Evolutionary conservation across 148 eudicot genomes (phyloP), one percentile per base, ranked within the genome.

Genomic region (Bassia scoparia): DNA sequence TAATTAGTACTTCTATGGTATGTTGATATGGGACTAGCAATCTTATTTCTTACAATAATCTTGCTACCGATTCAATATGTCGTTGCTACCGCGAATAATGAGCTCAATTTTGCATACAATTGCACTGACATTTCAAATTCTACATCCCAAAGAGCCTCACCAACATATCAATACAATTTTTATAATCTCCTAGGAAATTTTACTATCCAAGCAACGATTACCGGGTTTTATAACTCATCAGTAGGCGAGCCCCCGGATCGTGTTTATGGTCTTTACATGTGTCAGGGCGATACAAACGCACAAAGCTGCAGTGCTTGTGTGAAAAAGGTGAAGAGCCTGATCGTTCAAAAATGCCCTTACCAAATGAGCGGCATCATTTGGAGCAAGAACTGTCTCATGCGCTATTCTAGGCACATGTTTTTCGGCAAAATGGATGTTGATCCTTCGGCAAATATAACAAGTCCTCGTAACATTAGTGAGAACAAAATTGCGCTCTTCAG

Each of bases 361-460:
- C 75, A 69, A 72, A 53, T 46, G 11, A 33, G 49, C 30, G 78
- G 74, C 1, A 50, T 69, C 17, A 38, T 74, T 55, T 69, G 76
- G 72, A 62, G 21, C 61, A 67, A 48, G 11, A 35, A 74, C 27
- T 75, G 82, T 62, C 55, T 80, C 73, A 75, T 71, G 49, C 72
- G 76, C 17, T 80, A 69, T 30, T 52, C 79, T 27, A 71, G 72
- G 43, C 20, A 27, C 76, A 16, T n/a, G 70, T 59, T 62, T 61
- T 61, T n/a, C n/a, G 27, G 66, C 0, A 67, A 49, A 15, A 29
- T 71, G 76, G 76, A 38, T 3, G 27, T 63, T 3, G 13, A 12
- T n/a, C 75, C 80, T 55, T 0, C 27, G n/a, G 0, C 56, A 52
- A 29, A 16, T 24, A 60, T 60, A 29, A 30, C 37, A n/a, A 66